Evolutionary conservation across 306 rosid genomes (phyloP), one percentile per base, ranked within the genome.

Genomic region (Begonia masoniana): DNA sequence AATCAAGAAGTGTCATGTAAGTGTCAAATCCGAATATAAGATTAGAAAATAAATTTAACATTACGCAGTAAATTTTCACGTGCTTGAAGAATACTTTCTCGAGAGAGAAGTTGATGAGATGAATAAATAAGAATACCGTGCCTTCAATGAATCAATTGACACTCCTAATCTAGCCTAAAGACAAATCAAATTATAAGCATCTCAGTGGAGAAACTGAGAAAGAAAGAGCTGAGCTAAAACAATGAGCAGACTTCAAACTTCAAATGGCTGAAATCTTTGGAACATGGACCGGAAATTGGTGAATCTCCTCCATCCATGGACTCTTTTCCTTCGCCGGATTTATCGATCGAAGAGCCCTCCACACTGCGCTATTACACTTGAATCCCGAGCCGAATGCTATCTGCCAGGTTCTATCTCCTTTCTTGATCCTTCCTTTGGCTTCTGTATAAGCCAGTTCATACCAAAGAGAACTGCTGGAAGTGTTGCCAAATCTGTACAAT

Each of bases 381-480:
- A 87, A 87, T 51, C 96, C 96, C 1, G 96, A 81, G 8, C 96
- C 94, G 0, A 87, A 87, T 56, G 96, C 96, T 54, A 87, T 87
- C 68, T 83, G 96, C 96, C 94, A 87, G 47, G 92, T 79, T 55
- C 96, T 81, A 17, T 87, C 92, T 56, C 96, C 96, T 66, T 64
- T 87, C 76, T 67, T 87, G 14, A 83, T 79, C 78, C 94, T 81
- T 39, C 92, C 96, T 64, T 87, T 81, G 50, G 94, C 87, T 73
- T 87, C 96, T 49, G 94, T 50, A 61, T 87, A 87, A 7, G 96
- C 94, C 71, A 87, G 52, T 64, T 83, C 96, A 53, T 87, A 87
- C 94, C 96, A 87, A 48, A 83, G 85, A 13, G 96, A 87, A 69
- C 94, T 87, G 74, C 94, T 87, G 5, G 94, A 87, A 12, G 94